Evolutionary conservation across 2,329 filamentous ascomycete species (phyloP), one percentile per base, ranked within the genome.

Genomic region (Trichoderma semiorbis): DNA sequence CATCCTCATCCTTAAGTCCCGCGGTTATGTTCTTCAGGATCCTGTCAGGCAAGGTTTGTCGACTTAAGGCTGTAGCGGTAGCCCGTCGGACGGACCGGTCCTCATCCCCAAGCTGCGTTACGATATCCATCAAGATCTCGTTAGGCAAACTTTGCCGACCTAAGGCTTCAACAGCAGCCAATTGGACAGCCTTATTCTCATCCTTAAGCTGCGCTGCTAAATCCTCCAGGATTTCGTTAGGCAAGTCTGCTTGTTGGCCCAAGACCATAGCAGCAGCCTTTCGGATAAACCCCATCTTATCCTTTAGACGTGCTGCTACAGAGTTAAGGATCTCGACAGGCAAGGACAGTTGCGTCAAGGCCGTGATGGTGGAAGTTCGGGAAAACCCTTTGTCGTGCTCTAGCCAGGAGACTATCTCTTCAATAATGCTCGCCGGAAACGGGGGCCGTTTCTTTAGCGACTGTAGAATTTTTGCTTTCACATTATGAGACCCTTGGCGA

Each of bases 371-470:
- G 5, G 3, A 6, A 12, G 0, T 0, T 53, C 5, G 26, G 18
- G 30, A 1, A 2, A 4, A 6, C 1, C 0, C 1, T 28, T 64
- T 11, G 8, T 8, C 26, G 28, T 24, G 3, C 7, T 30, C n/a
- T 30, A 65, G 18, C 39, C 43, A 24, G n/a, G n/a, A 32, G 16
- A 18, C 24, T 16, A 12, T 21, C n/a, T 12, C 5, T 50, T 24
- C 8, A 50, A 24, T 14, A 24, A 50, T 21, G n/a, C 10, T 50
- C 10, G 7, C n/a, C 1, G 63, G 63, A 24, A 12, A 14, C 3
- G 28, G 36, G 12, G 28, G 1, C 28, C 43, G n/a, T 24, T 32
- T 50, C 24, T 14, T n/a, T 11, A 66, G 8, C n/a, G 47, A 24
- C 5, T 30, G 7, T 7, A 36, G 3, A n/a, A 66, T 53, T 7